Base-by-base conservation (phyloP, 2,329 filamentous ascomycete genomes). In the Diaporthe capsici region DNA sequence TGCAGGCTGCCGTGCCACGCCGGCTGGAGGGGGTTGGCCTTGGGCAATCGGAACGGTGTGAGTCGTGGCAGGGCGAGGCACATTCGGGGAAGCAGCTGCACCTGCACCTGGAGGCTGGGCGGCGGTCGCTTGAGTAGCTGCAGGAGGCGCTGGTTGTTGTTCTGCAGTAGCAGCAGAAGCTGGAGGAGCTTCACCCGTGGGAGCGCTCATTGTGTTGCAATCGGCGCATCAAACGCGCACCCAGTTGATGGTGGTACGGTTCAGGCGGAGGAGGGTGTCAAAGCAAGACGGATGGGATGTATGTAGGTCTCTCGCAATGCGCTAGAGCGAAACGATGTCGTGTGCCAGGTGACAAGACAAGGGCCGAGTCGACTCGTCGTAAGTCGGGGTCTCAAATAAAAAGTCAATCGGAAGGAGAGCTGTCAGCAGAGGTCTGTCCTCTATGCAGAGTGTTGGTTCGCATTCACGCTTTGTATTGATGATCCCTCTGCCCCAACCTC, bases 1-100 rank as follows among this genome's bases (percentile, higher is more conserved):
- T 12, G 77, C 78, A 71, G 75, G 61, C 71, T 76, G 73, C 74
- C 77, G 73, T 65, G 80, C 57, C 63, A 75, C 75, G 37, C 70
- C 70, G n/a, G 61, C 67, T 39, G 47, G 65, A 75, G 73, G 73
- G n/a, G 67, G 53, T 37, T 75, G 73, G 55, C 63, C 74, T 57
- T 75, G 75, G 42, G 73, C 60, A n/a, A 75, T 55, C 25, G 70
- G 75, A 22, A 75, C 47, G 58, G 73, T 71, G 73, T 77, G 73
- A 51, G 71, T 65, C 15, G 71, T 34, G 17, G 39, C 60, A 75
- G 61, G 47, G 53, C 63, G 75, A 73, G 75, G 57, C 51, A 71
- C 47, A 31, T 51, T 63, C 61, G 51, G 47, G 57, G 39, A 25
- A 37, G 58, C 72, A 44, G 28, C 63, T 65, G 71, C 34, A 58